Conservation (phyloP, 768 basidiomycete genomes). For the Coprinopsis strossmayeri region DNA sequence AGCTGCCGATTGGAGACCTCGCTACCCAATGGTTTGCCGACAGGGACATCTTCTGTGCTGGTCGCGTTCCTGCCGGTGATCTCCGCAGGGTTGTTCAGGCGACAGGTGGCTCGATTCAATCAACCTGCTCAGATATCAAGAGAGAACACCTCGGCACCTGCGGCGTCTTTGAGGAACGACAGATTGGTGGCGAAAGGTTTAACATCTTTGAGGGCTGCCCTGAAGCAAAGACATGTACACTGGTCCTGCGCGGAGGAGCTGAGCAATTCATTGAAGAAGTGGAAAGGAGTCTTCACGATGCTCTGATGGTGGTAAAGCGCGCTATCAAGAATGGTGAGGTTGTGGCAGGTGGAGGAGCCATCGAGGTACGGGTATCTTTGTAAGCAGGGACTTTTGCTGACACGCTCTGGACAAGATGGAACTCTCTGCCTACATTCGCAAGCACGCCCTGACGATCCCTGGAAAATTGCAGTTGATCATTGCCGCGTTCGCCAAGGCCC, state of each 20-base stretch:
- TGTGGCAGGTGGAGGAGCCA: constrained; percentile 96
- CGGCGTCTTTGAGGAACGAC: constrained; percentile 85
- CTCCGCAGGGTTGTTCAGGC: constrained; percentile 93
- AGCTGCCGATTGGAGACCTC: constrained; percentile 96
- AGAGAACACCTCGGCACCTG: constrained; percentile 93
- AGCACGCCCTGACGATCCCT: constrained; percentile 85
- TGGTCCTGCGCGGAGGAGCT: constrained; percentile 91
- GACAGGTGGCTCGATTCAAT: constrained; percentile 91
- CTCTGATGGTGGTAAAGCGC: constrained; percentile 99
- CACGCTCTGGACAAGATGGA: constrained; percentile 69
- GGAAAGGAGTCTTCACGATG: constrained; percentile 94
- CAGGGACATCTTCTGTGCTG: constrained; percentile 97
- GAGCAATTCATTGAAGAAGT: constrained; percentile 99
- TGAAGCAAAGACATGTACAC: constrained; percentile 91
- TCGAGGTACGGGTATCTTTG: constrained; percentile 56
- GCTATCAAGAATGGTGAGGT: constrained; percentile 94
- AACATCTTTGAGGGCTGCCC: constrained; percentile 93
- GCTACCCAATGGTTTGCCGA: constrained; percentile 99
- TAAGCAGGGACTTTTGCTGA: constrained; percentile 2
- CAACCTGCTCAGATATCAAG: constrained; percentile 89
- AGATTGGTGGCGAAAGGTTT: constrained; percentile 95
- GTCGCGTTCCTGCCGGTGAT: constrained; percentile 86
- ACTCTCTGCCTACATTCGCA: constrained; percentile 88
- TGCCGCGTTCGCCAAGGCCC: constrained; percentile 91
- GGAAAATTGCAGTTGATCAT: constrained; percentile 95